These are phyloP conservation scores for Fusarium chlamydosporum DNA, from an alignment of 2,329 filamentous ascomycete species.

Conservation along the genomic window DNA sequence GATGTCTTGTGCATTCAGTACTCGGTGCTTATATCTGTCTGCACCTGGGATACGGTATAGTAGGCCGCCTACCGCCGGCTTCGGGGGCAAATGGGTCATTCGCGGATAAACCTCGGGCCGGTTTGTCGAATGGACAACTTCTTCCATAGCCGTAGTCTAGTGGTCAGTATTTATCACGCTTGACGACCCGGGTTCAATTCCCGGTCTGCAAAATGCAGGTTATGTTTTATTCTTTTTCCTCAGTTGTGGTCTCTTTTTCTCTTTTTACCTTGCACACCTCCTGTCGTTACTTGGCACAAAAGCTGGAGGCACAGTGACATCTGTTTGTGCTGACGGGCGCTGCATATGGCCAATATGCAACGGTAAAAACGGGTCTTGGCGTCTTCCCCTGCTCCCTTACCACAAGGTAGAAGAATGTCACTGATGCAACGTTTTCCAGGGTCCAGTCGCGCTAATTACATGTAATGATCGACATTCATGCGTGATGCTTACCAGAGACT, in stretches of 20 bases:
- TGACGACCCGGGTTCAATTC: slow-evolving; percentile 35
- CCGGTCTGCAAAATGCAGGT: slow-evolving; percentile 28
- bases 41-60: too few relatives aligned
- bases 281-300: too few relatives aligned
- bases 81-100: too few relatives aligned
- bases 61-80: too few relatives aligned
- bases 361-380: not conserved
- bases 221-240: not conserved
- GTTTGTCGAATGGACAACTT: too few relatives aligned
- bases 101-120: too few relatives aligned
- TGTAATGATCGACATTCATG: slow-evolving; percentile 17
- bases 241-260: not conserved
- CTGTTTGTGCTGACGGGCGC: too few relatives aligned
- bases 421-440: slow-evolving; percentile 1
- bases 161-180: slow-evolving; percentile 38
- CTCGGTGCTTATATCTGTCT: too few relatives aligned
- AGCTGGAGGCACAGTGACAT: too few relatives aligned
- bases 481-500: not conserved
- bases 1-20: too few relatives aligned
- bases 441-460: slow-evolving; percentile 17
- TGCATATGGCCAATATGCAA: not conserved
- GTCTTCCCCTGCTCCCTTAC: not conserved
- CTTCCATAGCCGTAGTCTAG: slow-evolving; percentile 37
- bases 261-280: not conserved
- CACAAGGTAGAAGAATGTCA: not conserved